Percentiles rank a stretch among this genome's conserved stretches.
These are phyloP conservation scores for Colletotrichum tanaceti DNA, from an alignment of 2,329 filamentous ascomycete genomes.

Conservation along the genomic window DNA sequence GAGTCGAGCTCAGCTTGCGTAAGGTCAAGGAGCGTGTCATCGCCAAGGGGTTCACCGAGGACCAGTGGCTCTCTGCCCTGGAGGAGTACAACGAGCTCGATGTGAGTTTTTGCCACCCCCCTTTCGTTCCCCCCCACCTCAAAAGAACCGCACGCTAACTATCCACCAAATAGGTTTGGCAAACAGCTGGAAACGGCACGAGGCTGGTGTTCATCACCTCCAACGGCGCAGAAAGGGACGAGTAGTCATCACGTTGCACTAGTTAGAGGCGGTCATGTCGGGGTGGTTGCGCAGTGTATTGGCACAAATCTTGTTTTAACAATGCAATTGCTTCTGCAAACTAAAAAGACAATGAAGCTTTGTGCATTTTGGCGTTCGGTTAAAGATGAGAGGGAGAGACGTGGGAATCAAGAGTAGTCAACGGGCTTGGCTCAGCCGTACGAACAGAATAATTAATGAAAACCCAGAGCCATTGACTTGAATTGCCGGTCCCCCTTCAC, in stretches of 20 bases:
- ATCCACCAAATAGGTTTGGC: constrained; percentile 72
- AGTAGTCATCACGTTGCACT: constrained; percentile 1
- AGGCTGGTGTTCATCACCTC: constrained; percentile 76
- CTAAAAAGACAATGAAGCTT: not conserved
- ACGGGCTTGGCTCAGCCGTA: not conserved
- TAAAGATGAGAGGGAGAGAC: constrained; percentile 6
- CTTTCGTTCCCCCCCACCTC: not conserved
- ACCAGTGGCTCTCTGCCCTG: constrained; percentile 87
- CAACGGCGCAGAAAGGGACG: constrained; percentile 37
- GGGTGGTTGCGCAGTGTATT: constrained; percentile 21
- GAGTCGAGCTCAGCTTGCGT: constrained; percentile 82
- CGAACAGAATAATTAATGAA: constrained; percentile 21
- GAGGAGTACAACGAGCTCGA: constrained; percentile 90
- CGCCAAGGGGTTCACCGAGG: constrained; percentile 95
- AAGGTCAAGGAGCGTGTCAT: constrained; percentile 92
- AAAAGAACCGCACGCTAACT: constrained; percentile 51
- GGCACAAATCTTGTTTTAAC: constrained; percentile 1
- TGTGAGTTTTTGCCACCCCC: constrained; percentile 70
- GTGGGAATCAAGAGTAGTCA: constrained; percentile 1
- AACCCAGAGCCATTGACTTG: not conserved
- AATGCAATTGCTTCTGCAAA: constrained; percentile 18
- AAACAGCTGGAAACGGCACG: constrained; percentile 77
- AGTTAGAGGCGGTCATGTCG: not conserved
- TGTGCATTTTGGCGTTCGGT: constrained; percentile 23
- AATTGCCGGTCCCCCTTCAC: not conserved